Conservation (phyloP, 2,329 filamentous ascomycete species). For the Fusarium tricinctum region DNA sequence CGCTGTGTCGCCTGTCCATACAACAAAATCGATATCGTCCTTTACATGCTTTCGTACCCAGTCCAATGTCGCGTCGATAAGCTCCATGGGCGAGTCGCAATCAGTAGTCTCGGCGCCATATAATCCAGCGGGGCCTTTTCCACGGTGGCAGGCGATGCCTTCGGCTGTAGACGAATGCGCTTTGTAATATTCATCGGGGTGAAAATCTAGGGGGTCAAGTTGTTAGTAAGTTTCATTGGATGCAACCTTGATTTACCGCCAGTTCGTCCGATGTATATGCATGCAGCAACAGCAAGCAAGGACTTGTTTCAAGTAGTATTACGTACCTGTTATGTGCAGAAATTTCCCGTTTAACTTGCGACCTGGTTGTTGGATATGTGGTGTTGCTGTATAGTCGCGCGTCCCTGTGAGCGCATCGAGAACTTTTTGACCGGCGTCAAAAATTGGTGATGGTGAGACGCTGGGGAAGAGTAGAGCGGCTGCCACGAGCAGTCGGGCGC, state of each 20-base stretch:
- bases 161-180: slow-evolving; percentile 78
- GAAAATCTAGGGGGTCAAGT: slow-evolving; percentile 76
- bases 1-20: slow-evolving; percentile 93
- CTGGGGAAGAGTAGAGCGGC: slow-evolving; percentile 45
- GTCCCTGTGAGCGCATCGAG: slow-evolving; percentile 32
- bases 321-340: slow-evolving; percentile 87
- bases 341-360: slow-evolving; percentile 79
- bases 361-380: slow-evolving; percentile 44
- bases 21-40: slow-evolving; percentile 86
- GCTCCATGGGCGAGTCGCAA: slow-evolving; percentile 85
- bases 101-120: slow-evolving; percentile 89
- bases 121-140: slow-evolving; percentile 80
- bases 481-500: slow-evolving; percentile 51
- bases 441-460: slow-evolving; percentile 45
- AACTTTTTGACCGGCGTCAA: slow-evolving; percentile 39
- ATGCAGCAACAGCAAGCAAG: slow-evolving; percentile 29
- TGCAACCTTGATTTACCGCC: slow-evolving; percentile 8
- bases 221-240: slow-evolving; percentile 30
- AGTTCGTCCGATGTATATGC: slow-evolving; percentile 27
- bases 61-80: slow-evolving; percentile 89
- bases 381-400: slow-evolving; percentile 25
- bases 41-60: slow-evolving; percentile 87
- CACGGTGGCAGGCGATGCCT: slow-evolving; percentile 82
- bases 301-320: slow-evolving; percentile 8
- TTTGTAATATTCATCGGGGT: slow-evolving; percentile 91